Conservation (phyloP, 2,329 filamentous ascomycete genomes). For the Penicillium hordei region DNA sequence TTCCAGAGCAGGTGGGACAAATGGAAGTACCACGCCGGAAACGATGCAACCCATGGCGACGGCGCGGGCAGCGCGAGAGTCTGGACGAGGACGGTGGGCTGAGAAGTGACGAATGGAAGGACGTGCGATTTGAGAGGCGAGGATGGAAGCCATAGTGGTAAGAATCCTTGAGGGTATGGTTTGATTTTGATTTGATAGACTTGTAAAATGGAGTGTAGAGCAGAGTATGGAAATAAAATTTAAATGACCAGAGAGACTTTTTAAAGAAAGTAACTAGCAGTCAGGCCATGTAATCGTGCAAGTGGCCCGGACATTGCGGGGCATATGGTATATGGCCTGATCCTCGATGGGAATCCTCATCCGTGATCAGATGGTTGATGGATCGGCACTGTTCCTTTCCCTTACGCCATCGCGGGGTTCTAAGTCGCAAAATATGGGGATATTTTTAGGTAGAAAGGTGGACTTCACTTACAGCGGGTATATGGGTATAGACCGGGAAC, state of each 20-base stretch:
- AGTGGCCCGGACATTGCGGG: conserved; percentile 20
- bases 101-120: conserved; percentile 47
- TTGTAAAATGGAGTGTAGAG: not conserved
- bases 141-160: conserved; percentile 18
- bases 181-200: not conserved
- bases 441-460: too few relatives aligned
- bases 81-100: conserved; percentile 41
- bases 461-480: not conserved
- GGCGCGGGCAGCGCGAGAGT: conserved; percentile 42
- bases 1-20: conserved; percentile 49
- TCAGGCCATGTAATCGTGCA: conserved; percentile 22
- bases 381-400: not conserved
- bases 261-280: conserved; percentile 1
- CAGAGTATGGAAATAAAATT: not conserved
- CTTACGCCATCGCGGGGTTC: conserved; percentile 26
- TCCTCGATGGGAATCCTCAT: conserved; percentile 9
- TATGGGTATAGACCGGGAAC: not conserved
- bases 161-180: not conserved
- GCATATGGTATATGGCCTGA: conserved; percentile 22
- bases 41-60: conserved; percentile 44
- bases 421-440: conserved; percentile 10
- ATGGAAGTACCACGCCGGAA: conserved; percentile 47
- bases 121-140: conserved; percentile 30
- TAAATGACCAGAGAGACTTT: conserved; percentile 6
- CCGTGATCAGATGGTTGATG: conserved; percentile 17